phyloP scores from a whole-genome alignment of 352 stramenopile species.

The Thraustochytrium striatum region DNA sequence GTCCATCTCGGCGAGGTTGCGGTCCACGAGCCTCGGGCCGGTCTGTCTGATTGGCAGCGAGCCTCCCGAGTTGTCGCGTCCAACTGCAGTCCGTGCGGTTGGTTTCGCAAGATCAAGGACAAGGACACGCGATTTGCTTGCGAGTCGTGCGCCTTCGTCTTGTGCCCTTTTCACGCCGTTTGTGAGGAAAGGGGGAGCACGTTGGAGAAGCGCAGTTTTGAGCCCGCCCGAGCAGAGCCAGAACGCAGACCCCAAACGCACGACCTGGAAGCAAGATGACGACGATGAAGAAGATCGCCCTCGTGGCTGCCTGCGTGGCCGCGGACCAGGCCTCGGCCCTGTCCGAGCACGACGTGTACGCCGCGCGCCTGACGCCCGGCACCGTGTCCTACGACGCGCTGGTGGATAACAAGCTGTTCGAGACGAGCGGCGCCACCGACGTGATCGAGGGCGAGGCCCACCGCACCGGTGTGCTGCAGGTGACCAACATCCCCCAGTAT shows the following conservation, averaged over 20 bases:
- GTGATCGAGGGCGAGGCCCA: neutral
- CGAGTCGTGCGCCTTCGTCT: too few relatives aligned
- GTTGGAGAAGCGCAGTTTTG: too few relatives aligned
- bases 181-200: too few relatives aligned
- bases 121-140: too few relatives aligned
- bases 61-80: too few relatives aligned
- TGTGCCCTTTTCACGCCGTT: too few relatives aligned
- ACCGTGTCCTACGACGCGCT: conserved; percentile 3
- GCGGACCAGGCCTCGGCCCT: neutral
- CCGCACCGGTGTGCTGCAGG: conserved; percentile 6
- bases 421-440: neutral
- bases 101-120: too few relatives aligned
- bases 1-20: too few relatives aligned
- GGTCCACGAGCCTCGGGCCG: too few relatives aligned
- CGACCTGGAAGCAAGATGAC: neutral
- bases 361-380: neutral
- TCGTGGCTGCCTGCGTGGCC: neutral
- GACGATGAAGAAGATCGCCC: neutral
- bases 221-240: too few relatives aligned
- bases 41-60: too few relatives aligned
- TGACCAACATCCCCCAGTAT: neutral
- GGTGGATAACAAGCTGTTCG: neutral
- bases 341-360: neutral
- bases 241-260: neutral
- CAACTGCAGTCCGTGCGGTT: too few relatives aligned